These are phyloP conservation scores for Nicotiana undulata DNA, from an alignment of 257 asterid genomes.

Conservation along the genomic window DNA sequence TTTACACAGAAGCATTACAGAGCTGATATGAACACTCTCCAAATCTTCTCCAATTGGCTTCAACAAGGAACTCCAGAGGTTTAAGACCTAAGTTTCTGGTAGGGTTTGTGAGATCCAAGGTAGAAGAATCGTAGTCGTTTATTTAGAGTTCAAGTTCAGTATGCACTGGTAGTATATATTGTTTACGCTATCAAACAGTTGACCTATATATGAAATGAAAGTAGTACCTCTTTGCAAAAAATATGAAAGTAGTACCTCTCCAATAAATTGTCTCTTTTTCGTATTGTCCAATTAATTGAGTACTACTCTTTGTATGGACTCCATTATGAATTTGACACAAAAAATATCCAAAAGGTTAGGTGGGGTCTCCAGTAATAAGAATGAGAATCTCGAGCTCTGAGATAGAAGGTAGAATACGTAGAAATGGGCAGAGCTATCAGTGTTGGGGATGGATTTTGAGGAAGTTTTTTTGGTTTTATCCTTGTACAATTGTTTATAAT, in stretches of 20 bases:
- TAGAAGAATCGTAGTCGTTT: not conserved
- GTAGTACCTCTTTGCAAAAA: not conserved
- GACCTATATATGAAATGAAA: not conserved
- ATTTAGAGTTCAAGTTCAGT: not conserved
- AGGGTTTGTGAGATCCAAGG: not conserved
- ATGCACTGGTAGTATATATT: not conserved
- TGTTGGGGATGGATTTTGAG: not conserved
- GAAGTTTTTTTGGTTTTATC: not conserved
- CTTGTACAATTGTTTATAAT: not conserved
- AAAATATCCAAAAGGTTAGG: no score
- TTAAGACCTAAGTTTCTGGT: not conserved
- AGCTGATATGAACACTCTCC: not conserved
- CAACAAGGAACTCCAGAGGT: not conserved
- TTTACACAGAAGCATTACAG: constrained; percentile 7
- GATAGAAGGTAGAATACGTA: not conserved
- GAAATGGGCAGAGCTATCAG: not conserved
- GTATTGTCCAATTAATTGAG: no score
- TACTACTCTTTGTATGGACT: no score
- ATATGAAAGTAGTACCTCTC: no score
- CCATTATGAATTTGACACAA: no score
- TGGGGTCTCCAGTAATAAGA: no score
- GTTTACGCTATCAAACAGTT: not conserved
- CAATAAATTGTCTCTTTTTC: no score
- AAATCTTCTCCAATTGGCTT: not conserved
- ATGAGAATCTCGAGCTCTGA: not conserved